These are phyloP conservation scores for Yamadazyma atlantica DNA, from an alignment of 1,139 yeast genomes.

Conservation along the genomic window DNA sequence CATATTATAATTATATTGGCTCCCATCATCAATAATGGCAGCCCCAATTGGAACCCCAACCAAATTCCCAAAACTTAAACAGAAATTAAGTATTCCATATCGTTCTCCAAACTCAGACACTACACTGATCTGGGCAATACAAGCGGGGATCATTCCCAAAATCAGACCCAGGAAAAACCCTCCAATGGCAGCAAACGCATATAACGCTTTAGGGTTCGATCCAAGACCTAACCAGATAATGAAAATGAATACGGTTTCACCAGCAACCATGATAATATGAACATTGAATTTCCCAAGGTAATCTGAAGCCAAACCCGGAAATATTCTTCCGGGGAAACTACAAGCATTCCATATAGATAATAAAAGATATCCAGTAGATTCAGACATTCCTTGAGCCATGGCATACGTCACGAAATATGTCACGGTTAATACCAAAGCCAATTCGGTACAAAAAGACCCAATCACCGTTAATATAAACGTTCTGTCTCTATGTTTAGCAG, in stretches of 20 bases:
- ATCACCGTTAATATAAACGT: conserved; percentile 22
- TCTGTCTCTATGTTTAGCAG: conserved; percentile 13
- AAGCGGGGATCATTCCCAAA: conserved; percentile 32
- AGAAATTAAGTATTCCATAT: conserved; percentile 36
- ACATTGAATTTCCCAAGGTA: conserved; percentile 57
- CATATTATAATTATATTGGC: conserved; percentile 21
- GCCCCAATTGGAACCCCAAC: conserved; percentile 53
- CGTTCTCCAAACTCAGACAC: conserved; percentile 34
- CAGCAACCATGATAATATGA: conserved; percentile 37
- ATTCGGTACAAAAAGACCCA: conserved; percentile 49
- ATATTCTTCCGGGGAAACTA: conserved; percentile 56
- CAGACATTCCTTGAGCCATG: conserved; percentile 51
- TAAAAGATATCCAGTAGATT: conserved; percentile 48
- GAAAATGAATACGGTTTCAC: conserved; percentile 39
- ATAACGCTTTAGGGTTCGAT: conserved; percentile 31
- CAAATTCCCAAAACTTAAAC: conserved; percentile 38
- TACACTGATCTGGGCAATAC: conserved; percentile 32
- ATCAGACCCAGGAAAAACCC: conserved; percentile 46
- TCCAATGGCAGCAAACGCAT: conserved; percentile 46
- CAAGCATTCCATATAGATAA: conserved; percentile 57
- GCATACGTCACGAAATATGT: conserved; percentile 59
- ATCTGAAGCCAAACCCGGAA: conserved; percentile 57
- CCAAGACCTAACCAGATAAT: conserved; percentile 60
- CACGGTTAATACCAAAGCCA: conserved; percentile 49
- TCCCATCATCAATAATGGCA: conserved; percentile 42